Conservation (phyloP, 805 yeast genomes). For the Pichia manshurica region DNA sequence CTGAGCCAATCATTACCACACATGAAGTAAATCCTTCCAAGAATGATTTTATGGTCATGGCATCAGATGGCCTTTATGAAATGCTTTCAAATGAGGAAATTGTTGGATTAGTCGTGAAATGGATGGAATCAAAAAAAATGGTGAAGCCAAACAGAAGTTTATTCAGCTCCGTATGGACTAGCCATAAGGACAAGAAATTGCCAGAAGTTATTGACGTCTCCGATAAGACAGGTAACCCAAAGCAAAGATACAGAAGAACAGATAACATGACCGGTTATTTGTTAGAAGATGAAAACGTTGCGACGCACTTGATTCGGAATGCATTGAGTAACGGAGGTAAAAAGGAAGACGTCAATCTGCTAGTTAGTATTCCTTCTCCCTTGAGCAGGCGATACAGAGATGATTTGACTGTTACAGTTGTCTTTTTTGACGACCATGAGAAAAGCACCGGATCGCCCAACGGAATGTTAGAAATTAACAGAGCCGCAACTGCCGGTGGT, state of each 20-base stretch:
- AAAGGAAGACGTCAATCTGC: slow-evolving; percentile 79
- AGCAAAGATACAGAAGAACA: slow-evolving; percentile 66
- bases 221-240: slow-evolving; percentile 50
- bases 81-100: slow-evolving; percentile 89
- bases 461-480: slow-evolving; percentile 49
- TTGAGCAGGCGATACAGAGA: slow-evolving; percentile 89
- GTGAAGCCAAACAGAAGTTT: slow-evolving; percentile 44
- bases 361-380: slow-evolving; percentile 88
- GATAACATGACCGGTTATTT: slow-evolving; percentile 38
- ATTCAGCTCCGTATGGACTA: slow-evolving; percentile 34
- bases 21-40: slow-evolving; percentile 64
- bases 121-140: slow-evolving; percentile 78
- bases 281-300: slow-evolving; percentile 79
- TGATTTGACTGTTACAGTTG: slow-evolving; percentile 92
- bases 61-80: slow-evolving; percentile 91
- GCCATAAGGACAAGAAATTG: slow-evolving; percentile 35
- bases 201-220: slow-evolving; percentile 64
- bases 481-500: slow-evolving; percentile 56
- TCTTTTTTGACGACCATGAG: slow-evolving; percentile 69
- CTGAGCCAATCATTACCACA: slow-evolving; percentile 87
- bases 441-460: slow-evolving; percentile 36
- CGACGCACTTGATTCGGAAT: slow-evolving; percentile 90
- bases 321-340: slow-evolving; percentile 86
- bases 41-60: slow-evolving; percentile 85
- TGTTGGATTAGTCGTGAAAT: slow-evolving; percentile 83